Percentiles rank a stretch among this genome's conserved stretches.
phyloP scores from a whole-genome alignment of 306 rosid genomes.

The Cucurbita argyrosperma region DNA sequence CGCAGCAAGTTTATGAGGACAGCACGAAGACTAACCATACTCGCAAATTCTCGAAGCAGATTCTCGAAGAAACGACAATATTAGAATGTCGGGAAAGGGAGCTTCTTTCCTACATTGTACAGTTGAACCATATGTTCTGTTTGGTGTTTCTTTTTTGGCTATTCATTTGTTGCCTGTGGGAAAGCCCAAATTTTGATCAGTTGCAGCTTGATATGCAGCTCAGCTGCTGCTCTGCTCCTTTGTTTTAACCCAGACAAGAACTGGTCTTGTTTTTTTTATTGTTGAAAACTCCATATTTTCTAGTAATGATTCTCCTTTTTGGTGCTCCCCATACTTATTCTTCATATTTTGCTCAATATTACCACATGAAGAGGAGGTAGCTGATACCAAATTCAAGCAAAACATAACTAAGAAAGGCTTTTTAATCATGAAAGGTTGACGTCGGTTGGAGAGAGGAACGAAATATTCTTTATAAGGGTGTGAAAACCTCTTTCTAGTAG shows the following conservation, averaged over 20 bases:
- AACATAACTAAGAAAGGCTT: too few relatives aligned
- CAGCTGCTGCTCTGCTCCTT: background rate
- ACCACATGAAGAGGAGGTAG: background rate
- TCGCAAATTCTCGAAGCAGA: constrained; percentile 17
- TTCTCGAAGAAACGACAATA: constrained; percentile 19
- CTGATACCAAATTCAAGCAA: background rate
- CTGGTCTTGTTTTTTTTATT: background rate
- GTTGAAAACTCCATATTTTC: background rate
- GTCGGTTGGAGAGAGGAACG: too few relatives aligned
- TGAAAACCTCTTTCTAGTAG: too few relatives aligned
- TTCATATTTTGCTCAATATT: background rate
- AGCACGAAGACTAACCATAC: constrained; percentile 34
- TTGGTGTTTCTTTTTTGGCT: constrained; percentile 1
- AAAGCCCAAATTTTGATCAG: background rate
- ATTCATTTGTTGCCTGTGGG: background rate
- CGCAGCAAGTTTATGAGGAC: constrained; percentile 51
- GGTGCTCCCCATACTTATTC: background rate
- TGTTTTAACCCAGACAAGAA: background rate
- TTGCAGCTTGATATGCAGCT: background rate
- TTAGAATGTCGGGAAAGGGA: constrained; percentile 7
- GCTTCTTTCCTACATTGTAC: constrained; percentile 17
- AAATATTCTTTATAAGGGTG: too few relatives aligned
- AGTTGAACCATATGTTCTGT: background rate
- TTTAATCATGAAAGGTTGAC: too few relatives aligned
- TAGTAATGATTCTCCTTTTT: background rate